Conservation (phyloP, 2,329 filamentous ascomycete species). For the Colletotrichum salicis region DNA sequence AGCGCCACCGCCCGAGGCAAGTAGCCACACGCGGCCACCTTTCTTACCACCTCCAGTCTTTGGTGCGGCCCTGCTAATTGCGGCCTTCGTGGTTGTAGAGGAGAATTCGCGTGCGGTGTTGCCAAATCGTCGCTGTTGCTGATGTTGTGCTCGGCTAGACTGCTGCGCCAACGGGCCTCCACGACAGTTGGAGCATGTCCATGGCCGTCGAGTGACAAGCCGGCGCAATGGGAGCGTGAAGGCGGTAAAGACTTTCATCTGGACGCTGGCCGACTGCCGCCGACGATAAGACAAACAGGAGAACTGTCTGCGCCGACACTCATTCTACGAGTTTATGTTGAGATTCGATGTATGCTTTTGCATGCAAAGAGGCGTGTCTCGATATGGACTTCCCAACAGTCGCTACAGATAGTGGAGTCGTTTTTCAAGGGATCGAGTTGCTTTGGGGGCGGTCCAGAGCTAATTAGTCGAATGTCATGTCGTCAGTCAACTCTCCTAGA, state of each 20-base stretch:
- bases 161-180: slow-evolving; percentile 42
- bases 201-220: slow-evolving; percentile 49
- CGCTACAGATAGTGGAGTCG: slow-evolving; percentile 28
- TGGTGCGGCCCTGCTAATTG: background rate
- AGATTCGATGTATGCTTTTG: background rate
- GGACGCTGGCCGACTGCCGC: slow-evolving; percentile 36
- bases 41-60: slow-evolving; percentile 21
- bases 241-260: slow-evolving; percentile 56
- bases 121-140: slow-evolving; percentile 39
- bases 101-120: slow-evolving; percentile 42
- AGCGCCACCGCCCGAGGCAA: slow-evolving; percentile 63
- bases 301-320: slow-evolving; percentile 16
- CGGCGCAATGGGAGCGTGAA: slow-evolving; percentile 50
- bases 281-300: slow-evolving; percentile 27
- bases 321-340: slow-evolving; percentile 24
- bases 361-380: background rate
- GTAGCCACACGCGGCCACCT: slow-evolving; percentile 50
- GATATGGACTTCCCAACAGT: slow-evolving; percentile 21
- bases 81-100: slow-evolving; percentile 37
- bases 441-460: slow-evolving; percentile 16
- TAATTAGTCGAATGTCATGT: slow-evolving; percentile 21
- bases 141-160: slow-evolving; percentile 44
- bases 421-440: slow-evolving; percentile 22
- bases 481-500: slow-evolving; percentile 28
- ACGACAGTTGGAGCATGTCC: slow-evolving; percentile 60